Evolutionary conservation across 129 eudicot genomes (phyloP), one percentile per base, ranked within the genome.

Genomic region (Silybum marianum): DNA sequence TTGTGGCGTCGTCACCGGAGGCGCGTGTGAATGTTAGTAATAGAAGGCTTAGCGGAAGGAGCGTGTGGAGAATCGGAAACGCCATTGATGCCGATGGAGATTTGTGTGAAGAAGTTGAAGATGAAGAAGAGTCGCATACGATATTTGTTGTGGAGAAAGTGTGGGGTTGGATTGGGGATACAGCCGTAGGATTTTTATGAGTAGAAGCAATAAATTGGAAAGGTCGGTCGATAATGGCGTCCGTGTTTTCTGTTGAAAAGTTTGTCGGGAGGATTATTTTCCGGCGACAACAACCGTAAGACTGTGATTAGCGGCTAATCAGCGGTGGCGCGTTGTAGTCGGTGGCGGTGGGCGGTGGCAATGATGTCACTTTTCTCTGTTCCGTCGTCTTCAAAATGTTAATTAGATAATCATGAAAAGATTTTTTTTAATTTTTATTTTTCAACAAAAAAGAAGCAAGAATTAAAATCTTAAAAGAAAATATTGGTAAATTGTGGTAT

Each of bases 131-230:
- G 63, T 51, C 21, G 14, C 21, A 51, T 51, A 21, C 21, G 21
- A 51, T 16, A 16, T 51, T 3, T 51, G 63, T 51, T 38, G 65
- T 54, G 86, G n/a, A 72, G 76, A 75, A 40, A 22, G n/a, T 21
- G 76, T 82, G 73, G 82, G 81, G 85, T 36, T 79, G 44, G 73
- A 25, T 65, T 54, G 65, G n/a, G n/a, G n/a, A n/a, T n/a, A 82
- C 81, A 82, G 62, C 72, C 71, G 72, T 24, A 38, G 42, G 70
- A 67, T 18, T 82, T 75, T 75, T 40, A 75, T 48, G 71, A 75
- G 73, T 78, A 72, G 10, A 72, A 72, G 76, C 60, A 72, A 72
- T 72, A 72, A 38, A 34, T 38, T 72, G 11, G 76, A 10, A n/a
- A 19, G 76, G 4, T 6, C 9, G 58, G 16, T 18, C 23, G 58